Conservation (phyloP, 2,329 filamentous ascomycete species). For the Colletotrichum musae region DNA sequence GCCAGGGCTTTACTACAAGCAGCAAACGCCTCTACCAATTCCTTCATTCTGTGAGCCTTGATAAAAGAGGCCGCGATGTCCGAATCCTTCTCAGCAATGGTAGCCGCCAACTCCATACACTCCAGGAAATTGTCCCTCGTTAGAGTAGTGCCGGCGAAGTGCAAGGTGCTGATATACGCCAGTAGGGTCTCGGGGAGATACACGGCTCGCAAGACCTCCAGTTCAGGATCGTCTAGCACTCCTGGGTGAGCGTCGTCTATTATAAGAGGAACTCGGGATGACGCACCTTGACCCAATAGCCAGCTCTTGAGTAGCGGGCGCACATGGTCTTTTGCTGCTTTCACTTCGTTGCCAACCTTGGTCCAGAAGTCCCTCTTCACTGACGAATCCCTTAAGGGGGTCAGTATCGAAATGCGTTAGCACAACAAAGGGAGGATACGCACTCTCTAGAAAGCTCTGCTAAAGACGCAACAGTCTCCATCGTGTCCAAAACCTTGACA, state of each 20-base stretch:
- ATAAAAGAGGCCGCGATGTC: slow-evolving; percentile 77
- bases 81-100: slow-evolving; percentile 79
- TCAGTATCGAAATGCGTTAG: slow-evolving; percentile 45
- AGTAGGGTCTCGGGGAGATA: slow-evolving; percentile 91
- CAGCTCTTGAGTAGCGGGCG: slow-evolving; percentile 75
- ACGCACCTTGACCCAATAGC: slow-evolving; percentile 72
- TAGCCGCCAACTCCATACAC: slow-evolving; percentile 86
- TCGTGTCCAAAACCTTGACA: slow-evolving; percentile 74
- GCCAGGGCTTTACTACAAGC: slow-evolving; percentile 81
- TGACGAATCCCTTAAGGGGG: slow-evolving; percentile 47
- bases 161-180: slow-evolving; percentile 85
- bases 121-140: slow-evolving; percentile 84
- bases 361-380: slow-evolving; percentile 66
- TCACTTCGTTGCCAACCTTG: slow-evolving; percentile 68
- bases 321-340: slow-evolving; percentile 69
- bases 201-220: slow-evolving; percentile 76
- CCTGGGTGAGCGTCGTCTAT: slow-evolving; percentile 6
- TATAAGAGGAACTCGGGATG: background rate
- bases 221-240: slow-evolving; percentile 58
- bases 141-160: slow-evolving; percentile 82
- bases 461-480: slow-evolving; percentile 76
- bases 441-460: slow-evolving; percentile 68
- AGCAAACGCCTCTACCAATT: slow-evolving; percentile 83
- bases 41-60: slow-evolving; percentile 77
- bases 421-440: slow-evolving; percentile 45